phyloP scores from a whole-genome alignment of 2,329 filamentous ascomycete species.

The Teratosphaeria nubilosa region DNA sequence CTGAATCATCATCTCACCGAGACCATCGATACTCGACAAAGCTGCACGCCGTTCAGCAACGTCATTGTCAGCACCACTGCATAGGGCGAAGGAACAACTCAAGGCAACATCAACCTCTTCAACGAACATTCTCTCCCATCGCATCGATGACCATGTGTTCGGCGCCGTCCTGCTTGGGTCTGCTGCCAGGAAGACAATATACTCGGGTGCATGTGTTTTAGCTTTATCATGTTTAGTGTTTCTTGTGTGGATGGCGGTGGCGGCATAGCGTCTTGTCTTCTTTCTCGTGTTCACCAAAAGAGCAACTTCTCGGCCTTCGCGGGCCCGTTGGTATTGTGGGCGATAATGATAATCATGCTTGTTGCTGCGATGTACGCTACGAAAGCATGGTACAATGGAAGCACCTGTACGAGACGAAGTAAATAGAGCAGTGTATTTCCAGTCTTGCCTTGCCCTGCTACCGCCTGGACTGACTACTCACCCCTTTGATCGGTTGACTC shows the following conservation, averaged over 20 bases:
- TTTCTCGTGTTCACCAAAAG: conserved; percentile 2
- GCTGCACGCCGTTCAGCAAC: background rate
- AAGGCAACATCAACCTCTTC: background rate
- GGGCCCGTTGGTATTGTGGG: conserved; percentile 11
- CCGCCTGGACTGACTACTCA: background rate
- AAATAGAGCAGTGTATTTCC: background rate
- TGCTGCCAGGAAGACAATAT: conserved; percentile 7
- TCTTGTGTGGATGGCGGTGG: conserved; percentile 6
- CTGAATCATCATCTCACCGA: background rate
- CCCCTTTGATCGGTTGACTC: background rate
- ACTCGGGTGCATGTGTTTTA: conserved; percentile 9
- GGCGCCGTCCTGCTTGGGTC: conserved; percentile 17
- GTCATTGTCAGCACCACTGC: conserved; percentile 10
- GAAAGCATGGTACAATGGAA: background rate
- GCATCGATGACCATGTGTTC: conserved; percentile 20
- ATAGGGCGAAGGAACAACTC: background rate
- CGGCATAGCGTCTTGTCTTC: conserved; percentile 7
- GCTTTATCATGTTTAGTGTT: conserved; percentile 12
- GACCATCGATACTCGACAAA: conserved; percentile 1
- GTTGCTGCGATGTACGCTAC: conserved; percentile 3
- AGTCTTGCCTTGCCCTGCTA: background rate
- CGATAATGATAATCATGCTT: conserved; percentile 18
- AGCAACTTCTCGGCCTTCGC: conserved; percentile 15
- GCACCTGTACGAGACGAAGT: background rate
- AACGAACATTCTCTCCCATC: background rate